These are phyloP conservation scores for Parathielavia appendiculata DNA, from an alignment of 495 filamentous ascomycete species.

Conservation along the genomic window DNA sequence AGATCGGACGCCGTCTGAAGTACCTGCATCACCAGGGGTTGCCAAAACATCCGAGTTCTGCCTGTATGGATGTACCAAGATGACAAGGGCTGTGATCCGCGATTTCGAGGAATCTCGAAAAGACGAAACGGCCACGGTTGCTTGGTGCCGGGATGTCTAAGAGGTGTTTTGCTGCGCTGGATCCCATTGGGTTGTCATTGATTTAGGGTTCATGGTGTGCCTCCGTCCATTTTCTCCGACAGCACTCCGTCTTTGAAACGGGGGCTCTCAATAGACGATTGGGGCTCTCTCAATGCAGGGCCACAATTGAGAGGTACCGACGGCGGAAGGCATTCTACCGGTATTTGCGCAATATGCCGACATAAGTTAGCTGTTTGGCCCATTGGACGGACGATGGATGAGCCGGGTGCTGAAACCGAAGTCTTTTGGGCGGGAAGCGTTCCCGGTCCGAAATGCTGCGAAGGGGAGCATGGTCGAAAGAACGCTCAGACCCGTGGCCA, in stretches of 20 bases:
- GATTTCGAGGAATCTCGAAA: background rate
- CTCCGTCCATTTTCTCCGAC: too few species aligned
- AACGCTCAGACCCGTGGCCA: background rate
- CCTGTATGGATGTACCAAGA: background rate
- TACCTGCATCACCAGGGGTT: background rate
- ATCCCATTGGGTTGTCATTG: too few species aligned
- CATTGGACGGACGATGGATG: background rate
- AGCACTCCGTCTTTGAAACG: too few species aligned
- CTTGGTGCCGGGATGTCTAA: too few species aligned
- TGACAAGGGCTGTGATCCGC: background rate
- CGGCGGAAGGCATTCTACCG: background rate
- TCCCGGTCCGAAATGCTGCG: background rate
- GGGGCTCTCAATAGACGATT: too few species aligned
- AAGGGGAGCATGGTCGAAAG: constrained; percentile 48
- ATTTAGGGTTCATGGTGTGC: background rate
- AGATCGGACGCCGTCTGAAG: constrained; percentile 5
- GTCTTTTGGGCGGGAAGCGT: background rate
- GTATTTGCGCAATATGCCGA: constrained; percentile 2
- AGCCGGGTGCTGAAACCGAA: constrained; percentile 13
- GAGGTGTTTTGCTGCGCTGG: too few species aligned
- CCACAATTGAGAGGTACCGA: background rate
- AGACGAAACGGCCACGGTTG: background rate
- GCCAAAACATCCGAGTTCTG: background rate
- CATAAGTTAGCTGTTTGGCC: background rate
- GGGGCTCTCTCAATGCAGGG: too few species aligned